phyloP scores from a whole-genome alignment of 345 rosid species.

The Eucalyptus erythrocorys region DNA sequence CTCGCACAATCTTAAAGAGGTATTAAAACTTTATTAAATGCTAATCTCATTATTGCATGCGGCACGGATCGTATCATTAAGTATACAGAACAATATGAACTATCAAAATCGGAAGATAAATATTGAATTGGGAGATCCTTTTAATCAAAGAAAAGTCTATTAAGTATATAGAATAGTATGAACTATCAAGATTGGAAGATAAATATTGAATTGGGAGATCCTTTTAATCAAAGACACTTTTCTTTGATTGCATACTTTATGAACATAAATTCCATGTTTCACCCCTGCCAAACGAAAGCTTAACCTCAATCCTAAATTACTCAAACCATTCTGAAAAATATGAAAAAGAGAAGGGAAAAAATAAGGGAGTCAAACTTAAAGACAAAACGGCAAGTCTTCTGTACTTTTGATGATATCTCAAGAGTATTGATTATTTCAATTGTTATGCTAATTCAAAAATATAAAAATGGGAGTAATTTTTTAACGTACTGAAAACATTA shows the following conservation, averaged over 20 bases:
- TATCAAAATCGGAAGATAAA: background rate
- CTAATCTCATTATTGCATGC: background rate
- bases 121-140: background rate
- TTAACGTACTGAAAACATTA: background rate
- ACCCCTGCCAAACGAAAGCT: background rate
- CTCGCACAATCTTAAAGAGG: background rate
- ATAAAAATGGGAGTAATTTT: background rate
- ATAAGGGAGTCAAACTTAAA: background rate
- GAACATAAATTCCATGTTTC: background rate
- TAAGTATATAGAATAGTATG: too few species aligned
- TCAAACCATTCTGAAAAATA: background rate
- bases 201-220: background rate
- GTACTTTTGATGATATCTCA: background rate
- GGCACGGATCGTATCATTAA: background rate
- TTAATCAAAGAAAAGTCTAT: too few species aligned
- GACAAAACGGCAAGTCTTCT: background rate
- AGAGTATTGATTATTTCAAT: background rate
- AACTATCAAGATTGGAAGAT: background rate
- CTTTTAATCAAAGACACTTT: background rate
- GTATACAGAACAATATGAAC: too few species aligned
- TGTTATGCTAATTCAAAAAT: background rate
- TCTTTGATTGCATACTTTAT: background rate
- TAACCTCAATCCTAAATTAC: background rate
- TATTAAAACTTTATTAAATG: background rate
- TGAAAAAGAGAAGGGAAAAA: background rate